Evolutionary conservation across 768 basidiomycete species (phyloP).

Genomic region (Tricholoma terreum): DNA sequence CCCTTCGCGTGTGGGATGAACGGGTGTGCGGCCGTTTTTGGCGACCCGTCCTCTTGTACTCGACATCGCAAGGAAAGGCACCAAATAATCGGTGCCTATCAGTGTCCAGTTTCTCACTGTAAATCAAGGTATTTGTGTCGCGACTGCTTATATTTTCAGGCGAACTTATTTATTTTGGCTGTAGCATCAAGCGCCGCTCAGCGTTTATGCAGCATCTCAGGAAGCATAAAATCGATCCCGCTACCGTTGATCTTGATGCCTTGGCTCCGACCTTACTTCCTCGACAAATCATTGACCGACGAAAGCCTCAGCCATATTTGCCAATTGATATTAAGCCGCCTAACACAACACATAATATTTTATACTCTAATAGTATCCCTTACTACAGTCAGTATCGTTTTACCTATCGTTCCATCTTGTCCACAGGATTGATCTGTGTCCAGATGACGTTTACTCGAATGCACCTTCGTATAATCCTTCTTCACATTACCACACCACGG

Average conservation of each 20-base stretch:
- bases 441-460: neutral
- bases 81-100: constrained; percentile 35
- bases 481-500: neutral
- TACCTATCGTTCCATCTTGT: neutral
- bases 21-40: constrained; percentile 50
- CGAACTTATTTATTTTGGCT: neutral
- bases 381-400: neutral
- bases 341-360: neutral
- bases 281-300: constrained; percentile 11
- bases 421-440: neutral
- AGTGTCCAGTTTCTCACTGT: constrained; percentile 46
- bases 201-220: constrained; percentile 53
- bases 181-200: constrained; percentile 65
- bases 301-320: constrained; percentile 1
- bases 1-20: constrained; percentile 49
- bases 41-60: constrained; percentile 67
- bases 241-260: constrained; percentile 28
- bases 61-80: constrained; percentile 67
- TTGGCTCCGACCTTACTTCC: constrained; percentile 27
- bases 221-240: constrained; percentile 42
- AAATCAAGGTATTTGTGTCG: constrained; percentile 39
- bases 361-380: neutral
- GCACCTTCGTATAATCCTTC: neutral
- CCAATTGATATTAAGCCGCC: neutral
- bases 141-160: neutral